These are phyloP conservation scores for Tulasnella sp. DNA, from an alignment of 768 basidiomycete species.

Conservation along the genomic window DNA sequence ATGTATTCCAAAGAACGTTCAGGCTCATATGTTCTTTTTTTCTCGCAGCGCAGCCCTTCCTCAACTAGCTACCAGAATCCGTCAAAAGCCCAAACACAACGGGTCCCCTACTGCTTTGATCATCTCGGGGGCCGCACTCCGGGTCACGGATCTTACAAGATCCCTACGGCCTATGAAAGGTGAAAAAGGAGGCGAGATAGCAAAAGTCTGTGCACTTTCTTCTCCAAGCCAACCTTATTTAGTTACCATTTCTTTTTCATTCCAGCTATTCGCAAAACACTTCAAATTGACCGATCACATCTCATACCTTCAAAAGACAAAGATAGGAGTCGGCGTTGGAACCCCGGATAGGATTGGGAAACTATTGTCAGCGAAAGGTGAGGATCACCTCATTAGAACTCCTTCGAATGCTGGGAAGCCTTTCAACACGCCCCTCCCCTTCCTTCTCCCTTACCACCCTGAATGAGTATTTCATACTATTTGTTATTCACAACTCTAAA, in stretches of 20 bases:
- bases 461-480: neutral
- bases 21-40: neutral
- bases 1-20: neutral
- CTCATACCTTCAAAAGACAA: conserved; percentile 69
- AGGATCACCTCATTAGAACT: conserved; percentile 14
- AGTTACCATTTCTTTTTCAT: neutral
- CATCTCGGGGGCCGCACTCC: conserved; percentile 74
- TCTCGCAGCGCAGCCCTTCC: conserved; percentile 41
- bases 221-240: no score
- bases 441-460: neutral
- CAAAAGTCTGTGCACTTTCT: conserved; percentile 36
- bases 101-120: conserved; percentile 85
- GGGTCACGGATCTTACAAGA: conserved; percentile 80
- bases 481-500: neutral
- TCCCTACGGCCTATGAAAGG: conserved; percentile 56
- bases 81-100: conserved; percentile 58
- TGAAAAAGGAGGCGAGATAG: conserved; percentile 81
- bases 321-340: conserved; percentile 77
- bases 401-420: neutral
- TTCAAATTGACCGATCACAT: conserved; percentile 84
- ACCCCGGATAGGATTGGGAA: conserved; percentile 88
- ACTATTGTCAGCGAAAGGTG: conserved; percentile 34
- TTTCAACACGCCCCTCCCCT: neutral
- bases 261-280: conserved; percentile 80
- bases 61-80: conserved; percentile 50